phyloP scores from a whole-genome alignment of 176 grass and related monocot species.

The Eragrostis curvula region DNA sequence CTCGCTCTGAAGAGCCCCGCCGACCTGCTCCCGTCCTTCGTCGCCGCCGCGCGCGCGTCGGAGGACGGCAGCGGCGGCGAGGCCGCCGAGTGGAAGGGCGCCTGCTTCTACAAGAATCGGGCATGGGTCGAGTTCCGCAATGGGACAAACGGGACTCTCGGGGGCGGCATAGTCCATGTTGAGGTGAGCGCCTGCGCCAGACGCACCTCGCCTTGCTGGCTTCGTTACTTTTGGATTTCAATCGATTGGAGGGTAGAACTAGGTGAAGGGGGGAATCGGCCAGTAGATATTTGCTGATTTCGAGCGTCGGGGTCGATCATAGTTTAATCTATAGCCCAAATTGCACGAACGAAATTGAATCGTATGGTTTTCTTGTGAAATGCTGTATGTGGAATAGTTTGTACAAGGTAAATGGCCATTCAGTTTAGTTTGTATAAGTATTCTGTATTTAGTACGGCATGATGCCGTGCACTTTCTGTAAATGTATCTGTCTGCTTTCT shows the following conservation, averaged over 20 bases:
- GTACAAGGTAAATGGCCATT: neutral
- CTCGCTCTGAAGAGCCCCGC: constrained; percentile 59
- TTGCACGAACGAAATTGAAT: neutral
- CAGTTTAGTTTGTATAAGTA: neutral
- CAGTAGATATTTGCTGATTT: neutral
- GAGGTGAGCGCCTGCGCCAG: constrained; percentile 46
- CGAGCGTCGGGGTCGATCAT: neutral
- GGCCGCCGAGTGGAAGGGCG: constrained; percentile 80
- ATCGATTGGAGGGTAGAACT: neutral
- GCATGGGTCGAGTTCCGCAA: constrained; percentile 74
- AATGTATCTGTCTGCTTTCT: neutral
- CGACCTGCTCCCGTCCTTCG: constrained; percentile 84
- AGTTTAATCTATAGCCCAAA: neutral
- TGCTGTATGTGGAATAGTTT: neutral
- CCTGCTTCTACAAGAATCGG: constrained; percentile 87
- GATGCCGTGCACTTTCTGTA: neutral
- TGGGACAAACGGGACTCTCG: constrained; percentile 43
- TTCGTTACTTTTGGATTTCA: neutral
- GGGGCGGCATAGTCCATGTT: constrained; percentile 60
- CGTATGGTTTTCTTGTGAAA: neutral
- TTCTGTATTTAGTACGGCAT: neutral
- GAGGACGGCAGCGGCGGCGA: neutral
- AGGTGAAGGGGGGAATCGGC: neutral
- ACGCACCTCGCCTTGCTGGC: neutral
- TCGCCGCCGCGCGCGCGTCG: constrained; percentile 58